A percentile compares a stretch with the other conserved stretches of the same genome.
phyloP scores from a whole-genome alignment of 75 land plant genomes.

The Ceratopteris richardii region DNA sequence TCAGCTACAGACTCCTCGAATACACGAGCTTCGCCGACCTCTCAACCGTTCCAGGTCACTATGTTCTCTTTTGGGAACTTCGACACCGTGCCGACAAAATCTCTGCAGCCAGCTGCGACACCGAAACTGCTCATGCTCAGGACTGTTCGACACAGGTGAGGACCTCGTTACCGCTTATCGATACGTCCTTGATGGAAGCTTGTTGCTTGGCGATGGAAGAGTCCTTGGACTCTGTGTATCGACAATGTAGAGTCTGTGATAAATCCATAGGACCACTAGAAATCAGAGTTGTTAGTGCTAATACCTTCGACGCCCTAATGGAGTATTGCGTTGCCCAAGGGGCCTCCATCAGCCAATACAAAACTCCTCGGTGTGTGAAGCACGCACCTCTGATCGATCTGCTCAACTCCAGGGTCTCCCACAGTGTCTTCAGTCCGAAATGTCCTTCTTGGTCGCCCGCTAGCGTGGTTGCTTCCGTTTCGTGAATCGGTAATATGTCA shows the following conservation, averaged over 20 bases:
- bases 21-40: slow-evolving; percentile 19
- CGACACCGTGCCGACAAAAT: neutral
- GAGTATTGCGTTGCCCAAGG: slow-evolving; percentile 9
- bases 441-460: too few species aligned
- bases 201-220: slow-evolving; percentile 57
- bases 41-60: slow-evolving; percentile 12
- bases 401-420: slow-evolving; percentile 34
- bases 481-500: too few species aligned
- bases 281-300: slow-evolving; percentile 7
- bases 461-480: too few species aligned
- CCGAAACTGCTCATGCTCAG: neutral
- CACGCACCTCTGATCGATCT: too few species aligned
- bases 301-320: slow-evolving; percentile 5
- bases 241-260: slow-evolving; percentile 24
- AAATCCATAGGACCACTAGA: slow-evolving; percentile 15
- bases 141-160: neutral
- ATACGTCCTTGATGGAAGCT: slow-evolving; percentile 4
- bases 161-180: neutral
- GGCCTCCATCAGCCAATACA: neutral
- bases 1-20: slow-evolving; percentile 10
- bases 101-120: neutral
- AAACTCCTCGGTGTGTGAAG: too few species aligned
- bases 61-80: slow-evolving; percentile 27
- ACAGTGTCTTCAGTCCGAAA: slow-evolving; percentile 48
- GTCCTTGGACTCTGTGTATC: slow-evolving; percentile 41